A percentile compares a stretch with the other conserved stretches of the same genome.
phyloP scores from a whole-genome alignment of 2,329 filamentous ascomycete genomes.

The Fusarium dimerum region DNA sequence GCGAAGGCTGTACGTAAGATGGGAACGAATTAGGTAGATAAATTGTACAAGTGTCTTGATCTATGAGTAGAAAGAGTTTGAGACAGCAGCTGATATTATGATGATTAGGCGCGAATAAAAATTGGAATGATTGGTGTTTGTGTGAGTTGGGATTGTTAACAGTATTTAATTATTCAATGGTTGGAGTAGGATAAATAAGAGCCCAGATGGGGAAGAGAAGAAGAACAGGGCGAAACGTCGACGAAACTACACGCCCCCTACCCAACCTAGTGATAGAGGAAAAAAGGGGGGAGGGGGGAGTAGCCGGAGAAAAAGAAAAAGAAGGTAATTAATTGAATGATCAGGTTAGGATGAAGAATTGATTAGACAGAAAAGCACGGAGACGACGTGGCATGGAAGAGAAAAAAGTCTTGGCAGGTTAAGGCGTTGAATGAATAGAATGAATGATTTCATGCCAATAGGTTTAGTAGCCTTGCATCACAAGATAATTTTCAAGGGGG shows the following conservation, averaged over 20 bases:
- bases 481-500: background rate
- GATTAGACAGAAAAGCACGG: background rate
- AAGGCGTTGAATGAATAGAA: background rate
- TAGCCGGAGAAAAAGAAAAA: background rate
- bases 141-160: too few relatives aligned
- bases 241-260: too few relatives aligned
- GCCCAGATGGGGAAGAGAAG: conserved; percentile 1
- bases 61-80: too few relatives aligned
- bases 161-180: background rate
- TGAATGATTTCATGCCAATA: background rate
- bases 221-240: background rate
- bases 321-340: too few relatives aligned
- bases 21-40: background rate
- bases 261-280: background rate
- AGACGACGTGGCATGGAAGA: conserved; percentile 6
- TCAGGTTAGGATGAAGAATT: too few relatives aligned
- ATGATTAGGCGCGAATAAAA: too few relatives aligned
- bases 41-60: background rate
- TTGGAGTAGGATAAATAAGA: background rate
- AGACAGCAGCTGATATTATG: too few relatives aligned
- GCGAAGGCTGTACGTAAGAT: background rate
- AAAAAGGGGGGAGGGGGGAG: background rate
- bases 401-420: background rate
- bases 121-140: too few relatives aligned
- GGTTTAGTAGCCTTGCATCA: background rate